Evolutionary conservation across 805 yeast species (phyloP), one percentile per base, ranked within the genome.

Genomic region (Candida maesae): DNA sequence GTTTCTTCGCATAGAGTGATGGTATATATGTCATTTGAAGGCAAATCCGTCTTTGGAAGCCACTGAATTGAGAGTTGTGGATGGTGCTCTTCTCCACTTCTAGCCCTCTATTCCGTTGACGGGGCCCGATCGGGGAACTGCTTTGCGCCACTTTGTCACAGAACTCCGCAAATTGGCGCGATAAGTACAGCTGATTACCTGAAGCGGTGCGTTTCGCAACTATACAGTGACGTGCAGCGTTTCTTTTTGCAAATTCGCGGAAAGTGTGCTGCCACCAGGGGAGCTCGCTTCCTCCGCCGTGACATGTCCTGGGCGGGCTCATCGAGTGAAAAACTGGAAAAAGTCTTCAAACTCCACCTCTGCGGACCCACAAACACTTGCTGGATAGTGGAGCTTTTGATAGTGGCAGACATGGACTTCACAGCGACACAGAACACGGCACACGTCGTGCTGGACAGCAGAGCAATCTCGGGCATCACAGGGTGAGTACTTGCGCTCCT

Each of bases 391-490:
- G n/a, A n/a, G n/a, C n/a, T n/a, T n/a, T n/a, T n/a, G n/a, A n/a
- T n/a, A n/a, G n/a, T n/a, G n/a, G n/a, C n/a, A n/a, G n/a, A n/a
- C 25, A 21, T 21, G 46, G 46, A 42, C 20, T 18, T 38, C 9
- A 28, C 43, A 14, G n/a, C 34, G 14, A 15, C 38, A 9, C 45
- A 40, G 38, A 41, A 42, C 20, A 37, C 42, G 19, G 45, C 49
- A 5, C 51, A 52, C 26, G 45, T 53, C n/a, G 49, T 49, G 8
- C 44, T 57, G 14, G 56, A 55, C 35, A 52, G 39, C 38, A 42
- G 42, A 25, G 61, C 61, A 25, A 47, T 57, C 34, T 53, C 58
- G 30, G 60, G 61, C 4, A 55, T 57, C 23, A 51, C 56, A n/a
- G 61, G 61, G 49, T 46, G 23, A 20, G 48, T 39, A n/a, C n/a